Base-by-base conservation (phyloP, 306 rosid genomes). In the Gillenia trifoliata region DNA sequence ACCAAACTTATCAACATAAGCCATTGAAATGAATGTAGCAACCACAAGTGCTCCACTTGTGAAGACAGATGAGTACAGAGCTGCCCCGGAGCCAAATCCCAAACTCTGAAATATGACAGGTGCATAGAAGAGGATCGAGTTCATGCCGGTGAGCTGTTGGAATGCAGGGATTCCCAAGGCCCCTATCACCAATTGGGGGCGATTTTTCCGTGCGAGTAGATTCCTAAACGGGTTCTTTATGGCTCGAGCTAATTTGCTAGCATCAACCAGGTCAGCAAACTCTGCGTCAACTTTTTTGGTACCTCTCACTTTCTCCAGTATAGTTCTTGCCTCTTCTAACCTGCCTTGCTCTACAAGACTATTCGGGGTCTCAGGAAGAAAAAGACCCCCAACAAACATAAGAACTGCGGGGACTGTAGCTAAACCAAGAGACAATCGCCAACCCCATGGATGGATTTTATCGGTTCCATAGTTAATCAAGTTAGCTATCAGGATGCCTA, bases 81-180 rank as follows among this genome's bases (percentile, higher is more conserved):
- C 54, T n/a, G 98, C 93, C 31, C 79, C 89, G 1, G 91, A 81
- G 33, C 99, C 99, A 38, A 92, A 92, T 16, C 99, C 99, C 77
- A 95, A 67, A 75, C 97, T 95, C 83, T 95, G 98, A 47, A 95
- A 95, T 41, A 95, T 90, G 75, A 95, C 99, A 1, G 99, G 99
- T 5, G 99, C 99, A 65, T 95, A 95, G 84, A 95, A 92, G 78
- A 95, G 97, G 55, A 95, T 95, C 17, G 99, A 95, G 86, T 89
- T 92, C 81, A 89, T 95, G 67, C 99, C 99, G 0, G 99, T 95
- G 72, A 95, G 88, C 70, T 95, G 99, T 74, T 95, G 99, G 79
- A 95, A 95, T 43, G 97, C 98, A 8, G 97, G 98, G 70, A 95
- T 92, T 43, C 92, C 98, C 83, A 95, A 75, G 40, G 98, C 97